phyloP scores from a whole-genome alignment of 805 yeast genomes.

The Candida railenensis region DNA sequence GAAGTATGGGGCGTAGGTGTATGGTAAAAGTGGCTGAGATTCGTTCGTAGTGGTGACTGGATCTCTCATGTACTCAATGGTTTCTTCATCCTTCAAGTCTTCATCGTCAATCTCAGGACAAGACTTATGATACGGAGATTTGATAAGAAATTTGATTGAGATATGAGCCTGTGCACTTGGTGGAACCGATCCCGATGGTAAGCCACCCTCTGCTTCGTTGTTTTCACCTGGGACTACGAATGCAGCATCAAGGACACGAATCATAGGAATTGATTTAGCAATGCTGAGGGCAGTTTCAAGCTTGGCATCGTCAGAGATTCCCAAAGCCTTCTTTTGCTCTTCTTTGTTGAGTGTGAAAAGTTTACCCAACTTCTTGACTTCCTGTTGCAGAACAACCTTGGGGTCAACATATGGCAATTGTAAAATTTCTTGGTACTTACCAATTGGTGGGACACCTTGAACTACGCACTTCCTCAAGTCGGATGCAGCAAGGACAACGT shows the following conservation, averaged over 20 bases:
- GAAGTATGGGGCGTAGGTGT: slow-evolving; percentile 71
- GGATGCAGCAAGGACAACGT: slow-evolving; percentile 56
- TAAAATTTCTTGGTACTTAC: slow-evolving; percentile 59
- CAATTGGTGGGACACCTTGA: slow-evolving; percentile 67
- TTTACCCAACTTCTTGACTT: slow-evolving; percentile 67
- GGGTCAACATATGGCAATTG: slow-evolving; percentile 78
- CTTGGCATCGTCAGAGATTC: slow-evolving; percentile 46
- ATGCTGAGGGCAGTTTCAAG: slow-evolving; percentile 50
- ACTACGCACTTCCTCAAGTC: slow-evolving; percentile 69
- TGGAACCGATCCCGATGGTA: slow-evolving; percentile 42
- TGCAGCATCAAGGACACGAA: slow-evolving; percentile 66
- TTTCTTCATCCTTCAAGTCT: slow-evolving; percentile 54
- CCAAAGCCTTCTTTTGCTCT: slow-evolving; percentile 55
- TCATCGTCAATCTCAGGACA: slow-evolving; percentile 43
- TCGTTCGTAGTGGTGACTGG: slow-evolving; percentile 62
- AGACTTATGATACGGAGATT: slow-evolving; percentile 70
- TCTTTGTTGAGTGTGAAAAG: slow-evolving; percentile 58
- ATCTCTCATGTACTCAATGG: slow-evolving; percentile 64
- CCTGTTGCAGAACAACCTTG: slow-evolving; percentile 37
- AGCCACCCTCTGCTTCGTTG: slow-evolving; percentile 13
- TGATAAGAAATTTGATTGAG: slow-evolving; percentile 69
- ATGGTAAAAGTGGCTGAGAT: slow-evolving; percentile 68
- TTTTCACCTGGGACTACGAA: slow-evolving; percentile 88
- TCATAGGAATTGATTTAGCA: slow-evolving; percentile 65
- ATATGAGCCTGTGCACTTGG: slow-evolving; percentile 67